Base-by-base conservation (phyloP, 148 eudicot genomes). In the Oxyria digyna region DNA sequence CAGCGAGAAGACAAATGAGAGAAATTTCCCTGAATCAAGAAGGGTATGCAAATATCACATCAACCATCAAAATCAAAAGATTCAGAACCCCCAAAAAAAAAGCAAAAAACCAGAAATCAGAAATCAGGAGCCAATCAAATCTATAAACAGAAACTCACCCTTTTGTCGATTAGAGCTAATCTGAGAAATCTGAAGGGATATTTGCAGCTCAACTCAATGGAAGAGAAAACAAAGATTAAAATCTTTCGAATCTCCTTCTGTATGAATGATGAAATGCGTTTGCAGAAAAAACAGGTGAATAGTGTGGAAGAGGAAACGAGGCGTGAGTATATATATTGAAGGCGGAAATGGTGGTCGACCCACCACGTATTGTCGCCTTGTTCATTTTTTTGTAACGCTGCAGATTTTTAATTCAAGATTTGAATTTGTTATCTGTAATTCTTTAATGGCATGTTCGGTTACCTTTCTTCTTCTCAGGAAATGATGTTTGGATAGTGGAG, bases 351-450 rank as follows among this genome's bases (percentile, higher is more conserved):
- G 37, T 59, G 65, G 65, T 17, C 65, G 21, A 59, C 65, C 65
- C 65, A 59, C 65, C 65, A 59, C 65, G 65, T 59, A 7, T 54
- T 46, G 52, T 46, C 52, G 17, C 52, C 52, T 46, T n/a, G 9
- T 46, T 21, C 52, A 46, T 46, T 46, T 46, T n/a, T 35, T 18
- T 46, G 52, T 7, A 43, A 0, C 17, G 5, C 15, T 15, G n/a
- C 13, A 14, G 5, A 15, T 43, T 43, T 43, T 41, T 8, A 41
- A 41, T n/a, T n/a, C n/a, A n/a, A n/a, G n/a, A n/a, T n/a, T n/a
- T n/a, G n/a, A n/a, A n/a, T n/a, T 15, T 45, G 13, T 42, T 42
- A 2, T 12, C 13, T 42, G 10, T 42, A 42, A 3, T 3, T 46
- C 9, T n/a, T 7, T n/a, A 46, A 46, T 46, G 21, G 17, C 52